phyloP scores from a whole-genome alignment of 495 filamentous ascomycete species.

The Talaromyces wortmannii region DNA sequence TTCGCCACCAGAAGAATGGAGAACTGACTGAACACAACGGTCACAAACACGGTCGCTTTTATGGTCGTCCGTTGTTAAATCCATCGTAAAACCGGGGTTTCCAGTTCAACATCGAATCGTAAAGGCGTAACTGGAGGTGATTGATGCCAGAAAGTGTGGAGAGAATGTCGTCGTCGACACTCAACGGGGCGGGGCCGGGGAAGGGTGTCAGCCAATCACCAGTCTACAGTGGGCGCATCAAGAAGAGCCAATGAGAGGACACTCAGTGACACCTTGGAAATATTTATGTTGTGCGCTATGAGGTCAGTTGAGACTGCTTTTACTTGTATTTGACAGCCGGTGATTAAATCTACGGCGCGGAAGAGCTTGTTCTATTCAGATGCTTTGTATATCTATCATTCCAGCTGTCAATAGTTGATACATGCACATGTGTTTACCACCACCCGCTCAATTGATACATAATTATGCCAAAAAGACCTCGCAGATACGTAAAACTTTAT shows the following conservation, averaged over 20 bases:
- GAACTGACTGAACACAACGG: background rate
- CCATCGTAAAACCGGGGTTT: background rate
- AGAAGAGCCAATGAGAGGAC: background rate
- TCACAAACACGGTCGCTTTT: background rate
- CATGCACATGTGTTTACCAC: background rate
- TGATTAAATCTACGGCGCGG: too few relatives aligned
- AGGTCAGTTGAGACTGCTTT: too few relatives aligned
- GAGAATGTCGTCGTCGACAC: too few relatives aligned
- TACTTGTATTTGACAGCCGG: too few relatives aligned
- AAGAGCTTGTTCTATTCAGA: too few relatives aligned
- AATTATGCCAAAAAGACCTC: background rate
- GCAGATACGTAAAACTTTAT: constrained; percentile 1
- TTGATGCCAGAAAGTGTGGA: too few relatives aligned
- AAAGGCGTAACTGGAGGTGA: too few relatives aligned
- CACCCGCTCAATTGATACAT: background rate
- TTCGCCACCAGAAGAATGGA: background rate
- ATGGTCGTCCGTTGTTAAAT: background rate
- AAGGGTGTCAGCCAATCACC: background rate
- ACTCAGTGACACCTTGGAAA: too few relatives aligned
- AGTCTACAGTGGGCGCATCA: background rate
- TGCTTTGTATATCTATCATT: too few relatives aligned
- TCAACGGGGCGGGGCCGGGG: background rate
- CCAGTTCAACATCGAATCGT: background rate
- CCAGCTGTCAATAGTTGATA: background rate
- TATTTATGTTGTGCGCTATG: too few relatives aligned